Evolutionary conservation across 2,329 filamentous ascomycete species (phyloP).

Genomic region (Cladosporium sp.): DNA sequence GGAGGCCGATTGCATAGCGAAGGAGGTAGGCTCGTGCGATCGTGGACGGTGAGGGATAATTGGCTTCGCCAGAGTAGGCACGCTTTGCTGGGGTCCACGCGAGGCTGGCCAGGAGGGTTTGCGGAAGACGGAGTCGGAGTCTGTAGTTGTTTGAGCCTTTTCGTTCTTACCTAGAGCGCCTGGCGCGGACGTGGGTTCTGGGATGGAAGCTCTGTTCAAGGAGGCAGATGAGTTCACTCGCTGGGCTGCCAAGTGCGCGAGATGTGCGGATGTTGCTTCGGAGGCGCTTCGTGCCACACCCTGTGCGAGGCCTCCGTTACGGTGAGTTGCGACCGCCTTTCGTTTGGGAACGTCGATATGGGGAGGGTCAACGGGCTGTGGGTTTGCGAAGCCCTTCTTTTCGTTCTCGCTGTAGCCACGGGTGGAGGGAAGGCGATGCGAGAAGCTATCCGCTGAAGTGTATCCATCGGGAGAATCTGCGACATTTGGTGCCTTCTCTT

Average conservation of each 20-base stretch:
- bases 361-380: constrained; percentile 29
- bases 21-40: constrained; percentile 11
- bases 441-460: constrained; percentile 45
- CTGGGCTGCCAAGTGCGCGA: constrained; percentile 24
- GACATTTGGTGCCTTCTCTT: constrained; percentile 30
- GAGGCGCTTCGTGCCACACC: constrained; percentile 23
- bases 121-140: constrained; percentile 29
- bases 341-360: constrained; percentile 46
- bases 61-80: constrained; percentile 31
- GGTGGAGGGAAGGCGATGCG: constrained; percentile 32
- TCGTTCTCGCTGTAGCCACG: constrained; percentile 28
- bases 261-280: constrained; percentile 20
- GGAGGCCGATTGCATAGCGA: constrained; percentile 7
- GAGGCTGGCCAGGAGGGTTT: constrained; percentile 40
- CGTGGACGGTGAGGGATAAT: constrained; percentile 15
- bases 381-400: constrained; percentile 22
- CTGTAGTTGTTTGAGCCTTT: constrained; percentile 7
- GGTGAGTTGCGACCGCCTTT: constrained; percentile 42
- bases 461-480: constrained; percentile 45
- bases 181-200: constrained; percentile 14
- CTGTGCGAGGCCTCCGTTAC: constrained; percentile 14
- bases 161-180: constrained; percentile 8
- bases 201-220: background rate
- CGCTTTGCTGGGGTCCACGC: constrained; percentile 23
- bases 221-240: background rate